phyloP scores from a whole-genome alignment of 805 yeast genomes.

The Barnettozyma californica region DNA sequence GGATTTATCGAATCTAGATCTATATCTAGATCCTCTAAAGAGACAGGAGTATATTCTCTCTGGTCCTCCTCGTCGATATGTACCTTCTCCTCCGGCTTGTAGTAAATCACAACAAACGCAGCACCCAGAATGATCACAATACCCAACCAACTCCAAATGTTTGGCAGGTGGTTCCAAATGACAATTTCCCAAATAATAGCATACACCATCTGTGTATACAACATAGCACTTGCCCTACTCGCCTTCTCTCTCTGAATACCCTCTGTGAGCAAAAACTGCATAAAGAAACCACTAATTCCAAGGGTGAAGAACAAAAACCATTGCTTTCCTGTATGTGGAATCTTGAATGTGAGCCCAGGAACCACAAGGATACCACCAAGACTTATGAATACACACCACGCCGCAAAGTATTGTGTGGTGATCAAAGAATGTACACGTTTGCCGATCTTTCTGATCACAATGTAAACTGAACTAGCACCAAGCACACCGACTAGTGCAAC shows the following conservation, averaged over 20 bases:
- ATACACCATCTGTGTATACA: conserved; percentile 71
- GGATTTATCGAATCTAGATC: neutral
- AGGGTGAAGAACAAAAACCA: conserved; percentile 59
- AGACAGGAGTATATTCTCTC: neutral
- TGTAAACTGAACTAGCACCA: conserved; percentile 67
- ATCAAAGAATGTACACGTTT: conserved; percentile 73
- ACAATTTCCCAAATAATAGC: conserved; percentile 71
- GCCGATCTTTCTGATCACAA: conserved; percentile 71
- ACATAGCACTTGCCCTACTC: conserved; percentile 67
- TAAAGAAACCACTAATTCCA: conserved; percentile 75
- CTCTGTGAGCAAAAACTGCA: conserved; percentile 74
- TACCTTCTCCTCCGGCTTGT: conserved; percentile 33
- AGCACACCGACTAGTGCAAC: conserved; percentile 63
- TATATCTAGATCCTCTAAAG: neutral
- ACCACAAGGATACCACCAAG: conserved; percentile 43
- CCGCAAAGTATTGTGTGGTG: conserved; percentile 72
- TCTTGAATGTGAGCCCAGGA: conserved; percentile 54
- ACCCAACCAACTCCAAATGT: conserved; percentile 62
- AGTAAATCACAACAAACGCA: conserved; percentile 55
- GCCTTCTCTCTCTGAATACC: conserved; percentile 83
- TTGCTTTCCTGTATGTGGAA: conserved; percentile 57
- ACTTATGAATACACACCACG: conserved; percentile 52
- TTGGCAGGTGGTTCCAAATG: conserved; percentile 72
- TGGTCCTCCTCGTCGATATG: neutral
- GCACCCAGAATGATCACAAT: conserved; percentile 60